phyloP scores from a whole-genome alignment of 257 asterid genomes.

The Gentiana macrophylla region DNA sequence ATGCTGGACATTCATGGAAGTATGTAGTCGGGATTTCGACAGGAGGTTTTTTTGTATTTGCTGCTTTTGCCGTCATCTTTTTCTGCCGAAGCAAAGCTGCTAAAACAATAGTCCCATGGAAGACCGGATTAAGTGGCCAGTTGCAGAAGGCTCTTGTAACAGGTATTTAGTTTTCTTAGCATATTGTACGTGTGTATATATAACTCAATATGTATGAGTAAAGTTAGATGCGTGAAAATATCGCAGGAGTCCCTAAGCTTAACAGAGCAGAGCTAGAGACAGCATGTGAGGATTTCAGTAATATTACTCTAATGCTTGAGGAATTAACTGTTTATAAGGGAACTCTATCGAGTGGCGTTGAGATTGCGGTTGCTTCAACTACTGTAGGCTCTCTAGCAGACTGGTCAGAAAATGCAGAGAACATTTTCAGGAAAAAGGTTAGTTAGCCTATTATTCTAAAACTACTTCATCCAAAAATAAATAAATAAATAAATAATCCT shows the following conservation, averaged over 20 bases:
- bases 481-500: background rate
- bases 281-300: conserved; percentile 96
- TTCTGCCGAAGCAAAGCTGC: conserved; percentile 57
- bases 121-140: conserved; percentile 88
- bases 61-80: conserved; percentile 21
- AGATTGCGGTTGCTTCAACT: conserved; percentile 78
- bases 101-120: conserved; percentile 68
- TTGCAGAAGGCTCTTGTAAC: conserved; percentile 87
- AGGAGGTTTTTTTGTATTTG: conserved; percentile 27
- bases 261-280: conserved; percentile 73
- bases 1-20: conserved; percentile 30
- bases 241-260: conserved; percentile 82
- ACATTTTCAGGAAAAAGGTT: conserved; percentile 68
- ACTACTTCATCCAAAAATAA: no score
- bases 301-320: conserved; percentile 39
- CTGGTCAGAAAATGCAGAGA: conserved; percentile 74
- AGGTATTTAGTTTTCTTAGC: conserved; percentile 26
- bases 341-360: conserved; percentile 87
- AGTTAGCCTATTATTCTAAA: background rate
- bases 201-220: background rate
- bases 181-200: no score
- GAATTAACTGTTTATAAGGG: conserved; percentile 69
- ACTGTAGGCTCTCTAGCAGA: conserved; percentile 41
- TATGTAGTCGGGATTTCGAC: conserved; percentile 32
- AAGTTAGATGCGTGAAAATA: conserved; percentile 6